phyloP scores from a whole-genome alignment of 2,329 filamentous ascomycete genomes.

The Albifimbria verrucaria region DNA sequence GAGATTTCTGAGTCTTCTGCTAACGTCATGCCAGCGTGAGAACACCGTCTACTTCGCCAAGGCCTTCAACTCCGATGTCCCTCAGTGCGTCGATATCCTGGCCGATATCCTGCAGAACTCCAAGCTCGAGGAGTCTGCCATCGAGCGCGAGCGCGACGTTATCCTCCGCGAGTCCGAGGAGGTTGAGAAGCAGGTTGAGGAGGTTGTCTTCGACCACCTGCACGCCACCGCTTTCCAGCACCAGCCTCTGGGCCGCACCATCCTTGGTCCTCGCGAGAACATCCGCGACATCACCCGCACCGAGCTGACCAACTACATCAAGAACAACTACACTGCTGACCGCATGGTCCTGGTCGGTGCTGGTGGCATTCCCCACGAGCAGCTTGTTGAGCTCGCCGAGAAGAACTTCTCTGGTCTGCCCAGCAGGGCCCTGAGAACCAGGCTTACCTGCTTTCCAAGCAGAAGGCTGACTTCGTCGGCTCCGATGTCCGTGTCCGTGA shows the following conservation, averaged over 20 bases:
- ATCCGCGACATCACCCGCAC: conserved; percentile 92
- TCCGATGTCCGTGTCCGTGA: conserved; percentile 95
- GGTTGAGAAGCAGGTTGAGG: conserved; percentile 99
- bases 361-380: conserved; percentile 87
- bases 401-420: conserved; percentile 87
- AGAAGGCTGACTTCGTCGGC: conserved; percentile 90
- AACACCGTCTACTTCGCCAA: conserved; percentile 99
- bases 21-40: conserved; percentile 65
- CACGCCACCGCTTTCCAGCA: conserved; percentile 97
- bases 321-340: conserved; percentile 99
- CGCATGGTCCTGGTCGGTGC: conserved; percentile 98
- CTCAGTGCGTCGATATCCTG: conserved; percentile 94
- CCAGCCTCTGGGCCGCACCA: conserved; percentile 95
- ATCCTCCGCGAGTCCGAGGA: conserved; percentile 98
- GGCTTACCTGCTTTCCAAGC: conserved; percentile 75
- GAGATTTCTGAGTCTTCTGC: conserved; percentile 3
- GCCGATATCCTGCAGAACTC: conserved; percentile 99
- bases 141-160: conserved; percentile 97
- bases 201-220: conserved; percentile 98
- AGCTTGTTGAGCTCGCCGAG: conserved; percentile 94
- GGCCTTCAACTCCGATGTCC: conserved; percentile 96
- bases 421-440: conserved; percentile 68
- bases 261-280: conserved; percentile 96
- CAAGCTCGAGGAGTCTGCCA: conserved; percentile 88
- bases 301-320: conserved; percentile 94